Evolutionary conservation across 2,329 filamentous ascomycete genomes (phyloP).

Genomic region (Apiospora phragmitis): DNA sequence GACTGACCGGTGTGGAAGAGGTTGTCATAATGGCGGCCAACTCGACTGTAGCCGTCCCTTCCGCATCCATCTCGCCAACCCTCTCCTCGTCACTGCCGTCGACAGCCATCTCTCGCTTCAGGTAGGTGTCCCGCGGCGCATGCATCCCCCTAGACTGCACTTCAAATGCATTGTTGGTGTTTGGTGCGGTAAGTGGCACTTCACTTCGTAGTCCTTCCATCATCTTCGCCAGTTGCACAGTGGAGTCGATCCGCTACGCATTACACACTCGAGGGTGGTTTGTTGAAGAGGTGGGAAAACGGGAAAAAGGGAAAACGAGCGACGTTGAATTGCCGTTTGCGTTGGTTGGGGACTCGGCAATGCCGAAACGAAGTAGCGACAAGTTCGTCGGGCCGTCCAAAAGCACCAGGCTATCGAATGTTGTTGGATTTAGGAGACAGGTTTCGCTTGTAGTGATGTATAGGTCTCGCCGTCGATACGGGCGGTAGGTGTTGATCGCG

Average conservation of each 20-base stretch:
- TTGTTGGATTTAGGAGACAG: background rate
- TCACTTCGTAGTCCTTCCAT: slow-evolving; percentile 25
- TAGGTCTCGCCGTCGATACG: background rate
- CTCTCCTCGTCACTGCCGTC: slow-evolving; percentile 25
- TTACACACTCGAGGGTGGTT: slow-evolving; percentile 8
- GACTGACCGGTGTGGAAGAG: slow-evolving; percentile 55
- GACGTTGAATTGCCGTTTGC: slow-evolving; percentile 1
- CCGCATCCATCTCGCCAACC: slow-evolving; percentile 26
- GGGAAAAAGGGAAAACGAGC: background rate
- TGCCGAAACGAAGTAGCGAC: slow-evolving; percentile 3
- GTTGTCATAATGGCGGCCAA: slow-evolving; percentile 46
- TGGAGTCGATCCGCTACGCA: slow-evolving; percentile 12
- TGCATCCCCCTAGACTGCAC: slow-evolving; percentile 23
- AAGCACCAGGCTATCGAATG: slow-evolving; percentile 6
- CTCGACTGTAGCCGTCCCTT: slow-evolving; percentile 42
- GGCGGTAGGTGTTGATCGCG: background rate
- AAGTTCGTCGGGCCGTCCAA: slow-evolving; percentile 3
- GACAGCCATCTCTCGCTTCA: slow-evolving; percentile 27
- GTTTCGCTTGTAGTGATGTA: background rate
- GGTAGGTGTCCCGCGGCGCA: slow-evolving; percentile 27
- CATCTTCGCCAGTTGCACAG: slow-evolving; percentile 19
- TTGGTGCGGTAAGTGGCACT: slow-evolving; percentile 8
- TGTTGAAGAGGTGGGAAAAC: background rate
- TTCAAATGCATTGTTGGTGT: slow-evolving; percentile 25
- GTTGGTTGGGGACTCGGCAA: background rate